Conservation (phyloP, 2,329 filamentous ascomycete genomes). For the Dothidotthia symphoricarpi region DNA sequence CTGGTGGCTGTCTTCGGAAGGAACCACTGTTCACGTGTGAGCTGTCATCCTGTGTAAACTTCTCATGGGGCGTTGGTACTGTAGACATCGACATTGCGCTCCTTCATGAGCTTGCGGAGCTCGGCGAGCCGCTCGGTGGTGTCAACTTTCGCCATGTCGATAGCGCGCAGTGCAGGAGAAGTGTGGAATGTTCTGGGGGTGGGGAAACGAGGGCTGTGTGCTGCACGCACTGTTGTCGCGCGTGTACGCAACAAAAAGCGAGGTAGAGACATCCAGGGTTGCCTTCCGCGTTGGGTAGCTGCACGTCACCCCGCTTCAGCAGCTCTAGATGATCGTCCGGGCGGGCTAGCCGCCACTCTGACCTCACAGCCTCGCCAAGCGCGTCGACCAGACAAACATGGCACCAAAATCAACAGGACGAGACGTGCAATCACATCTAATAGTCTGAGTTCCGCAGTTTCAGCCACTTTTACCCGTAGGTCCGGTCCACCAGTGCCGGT, state of each 20-base stretch:
- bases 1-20: conserved; percentile 94
- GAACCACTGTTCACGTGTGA: conserved; percentile 67
- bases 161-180: conserved; percentile 25
- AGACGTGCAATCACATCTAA: background rate
- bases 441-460: background rate
- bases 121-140: conserved; percentile 72
- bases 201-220: conserved; percentile 11
- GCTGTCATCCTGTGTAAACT: conserved; percentile 28
- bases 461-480: too few relatives aligned
- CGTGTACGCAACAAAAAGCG: conserved; percentile 31
- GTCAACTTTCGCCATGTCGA: conserved; percentile 74
- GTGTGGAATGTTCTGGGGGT: conserved; percentile 31
- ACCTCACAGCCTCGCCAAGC: conserved; percentile 11
- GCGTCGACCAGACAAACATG: background rate
- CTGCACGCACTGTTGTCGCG: conserved; percentile 31
- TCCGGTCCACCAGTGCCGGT: too few relatives aligned
- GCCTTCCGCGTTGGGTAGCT: conserved; percentile 11
- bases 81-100: conserved; percentile 86
- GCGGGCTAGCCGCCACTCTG: conserved; percentile 2
- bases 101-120: conserved; percentile 82
- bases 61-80: conserved; percentile 53
- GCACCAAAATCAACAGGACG: too few relatives aligned
- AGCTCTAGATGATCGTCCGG: conserved; percentile 1
- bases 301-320: conserved; percentile 22
- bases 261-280: conserved; percentile 31